phyloP scores from a whole-genome alignment of 331 rosid species.

The Stylosanthes scabra region DNA sequence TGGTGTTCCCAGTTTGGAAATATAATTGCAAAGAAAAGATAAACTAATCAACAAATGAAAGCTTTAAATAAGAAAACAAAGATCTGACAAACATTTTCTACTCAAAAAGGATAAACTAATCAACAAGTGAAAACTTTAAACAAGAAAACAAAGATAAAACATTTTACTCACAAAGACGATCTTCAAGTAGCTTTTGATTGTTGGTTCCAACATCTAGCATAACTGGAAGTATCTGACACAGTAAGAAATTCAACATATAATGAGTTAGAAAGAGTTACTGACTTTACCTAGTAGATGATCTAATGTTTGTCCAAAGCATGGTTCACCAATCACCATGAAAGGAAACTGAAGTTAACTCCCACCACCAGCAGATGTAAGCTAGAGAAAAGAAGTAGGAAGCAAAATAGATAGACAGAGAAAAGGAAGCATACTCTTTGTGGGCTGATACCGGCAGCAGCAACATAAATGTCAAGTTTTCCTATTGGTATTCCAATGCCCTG shows the following conservation, averaged over 20 bases:
- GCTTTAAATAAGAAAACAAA: conserved; percentile 20
- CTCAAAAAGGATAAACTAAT: conserved; percentile 71
- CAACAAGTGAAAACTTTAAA: conserved; percentile 15
- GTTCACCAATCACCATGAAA: not conserved
- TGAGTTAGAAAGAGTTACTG: conserved; percentile 24
- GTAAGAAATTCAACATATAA: conserved; percentile 38
- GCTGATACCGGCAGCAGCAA: conserved; percentile 98
- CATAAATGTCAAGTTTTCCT: conserved; percentile 98
- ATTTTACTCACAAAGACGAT: conserved; percentile 84
- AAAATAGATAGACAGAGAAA: conserved; percentile 17
- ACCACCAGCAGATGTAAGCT: conserved; percentile 12
- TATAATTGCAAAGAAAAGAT: conserved; percentile 22
- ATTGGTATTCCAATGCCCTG: conserved; percentile 99
- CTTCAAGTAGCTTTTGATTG: conserved; percentile 88
- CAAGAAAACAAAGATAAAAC: conserved; percentile 28
- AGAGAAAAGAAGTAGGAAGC: conserved; percentile 15
- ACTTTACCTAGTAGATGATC: conserved; percentile 22
- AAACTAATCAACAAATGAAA: conserved; percentile 25
- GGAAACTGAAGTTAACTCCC: conserved; percentile 10
- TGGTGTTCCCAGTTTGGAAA: conserved; percentile 2
- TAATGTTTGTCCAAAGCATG: conserved; percentile 29
- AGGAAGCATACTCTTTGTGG: conserved; percentile 83
- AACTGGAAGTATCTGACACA: conserved; percentile 87
- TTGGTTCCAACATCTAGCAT: conserved; percentile 99
- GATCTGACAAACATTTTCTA: conserved; percentile 35